These are phyloP conservation scores for Aphanocladium album DNA, from an alignment of 2,329 filamentous ascomycete species.

Conservation along the genomic window DNA sequence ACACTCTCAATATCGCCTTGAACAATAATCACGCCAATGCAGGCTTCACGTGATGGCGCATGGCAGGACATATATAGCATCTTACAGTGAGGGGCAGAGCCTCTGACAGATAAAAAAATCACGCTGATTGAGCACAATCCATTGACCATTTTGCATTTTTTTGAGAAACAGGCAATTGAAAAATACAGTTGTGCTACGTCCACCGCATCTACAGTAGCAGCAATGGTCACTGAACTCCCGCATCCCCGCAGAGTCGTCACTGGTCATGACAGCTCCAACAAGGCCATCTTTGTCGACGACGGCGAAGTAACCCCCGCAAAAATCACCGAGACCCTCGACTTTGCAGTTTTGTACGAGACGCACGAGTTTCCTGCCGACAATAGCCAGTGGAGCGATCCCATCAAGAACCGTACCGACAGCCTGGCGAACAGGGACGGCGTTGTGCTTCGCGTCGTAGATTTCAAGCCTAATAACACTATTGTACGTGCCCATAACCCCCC, in stretches of 20 bases:
- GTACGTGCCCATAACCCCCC: conserved; percentile 4
- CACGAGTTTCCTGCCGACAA: conserved; percentile 19
- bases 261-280: conserved; percentile 16
- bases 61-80: not conserved
- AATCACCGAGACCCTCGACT: conserved; percentile 12
- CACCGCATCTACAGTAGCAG: not conserved
- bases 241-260: conserved; percentile 18
- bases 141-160: not conserved
- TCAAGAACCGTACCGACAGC: conserved; percentile 14
- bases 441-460: conserved; percentile 18
- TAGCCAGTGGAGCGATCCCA: conserved; percentile 18
- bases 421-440: conserved; percentile 18
- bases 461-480: conserved; percentile 15
- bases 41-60: conserved; percentile 7
- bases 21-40: not conserved
- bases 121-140: not conserved
- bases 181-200: not conserved
- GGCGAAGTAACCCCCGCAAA: conserved; percentile 10
- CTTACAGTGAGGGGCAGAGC: conserved; percentile 3
- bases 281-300: conserved; percentile 16
- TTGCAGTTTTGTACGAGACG: conserved; percentile 20
- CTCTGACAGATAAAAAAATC: not conserved
- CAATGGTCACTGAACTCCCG: conserved; percentile 9
- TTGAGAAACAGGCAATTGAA: not conserved
- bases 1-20: not conserved